A percentile compares a stretch with the other conserved stretches of the same genome.
Evolutionary conservation across 1,139 yeast species (phyloP).

Genomic region (Protomyces gravidus): DNA sequence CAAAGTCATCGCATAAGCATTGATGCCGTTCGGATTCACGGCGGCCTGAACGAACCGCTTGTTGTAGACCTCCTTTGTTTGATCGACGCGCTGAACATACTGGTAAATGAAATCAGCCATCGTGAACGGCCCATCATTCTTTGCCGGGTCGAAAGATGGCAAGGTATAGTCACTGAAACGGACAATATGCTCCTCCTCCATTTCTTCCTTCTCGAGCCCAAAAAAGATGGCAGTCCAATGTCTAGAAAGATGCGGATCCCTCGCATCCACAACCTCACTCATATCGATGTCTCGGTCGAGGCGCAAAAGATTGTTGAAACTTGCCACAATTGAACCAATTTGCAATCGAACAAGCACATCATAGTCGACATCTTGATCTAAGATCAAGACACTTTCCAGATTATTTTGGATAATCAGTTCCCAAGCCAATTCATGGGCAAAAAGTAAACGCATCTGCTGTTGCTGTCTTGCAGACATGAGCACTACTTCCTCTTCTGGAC

Average conservation of each 20-base stretch:
- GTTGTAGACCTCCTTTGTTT: background rate
- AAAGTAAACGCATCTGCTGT: background rate
- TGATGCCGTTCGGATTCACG: background rate
- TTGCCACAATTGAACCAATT: background rate
- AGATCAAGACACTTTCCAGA: background rate
- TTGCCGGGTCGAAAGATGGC: background rate
- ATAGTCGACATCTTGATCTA: background rate
- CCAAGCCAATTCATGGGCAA: background rate
- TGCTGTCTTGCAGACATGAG: background rate
- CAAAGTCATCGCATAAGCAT: background rate
- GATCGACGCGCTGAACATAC: background rate
- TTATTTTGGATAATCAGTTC: background rate
- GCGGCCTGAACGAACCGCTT: background rate
- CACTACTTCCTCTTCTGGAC: background rate
- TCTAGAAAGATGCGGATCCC: background rate
- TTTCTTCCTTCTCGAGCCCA: background rate
- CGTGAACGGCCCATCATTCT: background rate
- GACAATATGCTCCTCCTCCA: background rate
- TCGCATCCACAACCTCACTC: background rate
- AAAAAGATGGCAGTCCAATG: background rate
- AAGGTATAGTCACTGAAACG: background rate
- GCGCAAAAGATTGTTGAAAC: background rate
- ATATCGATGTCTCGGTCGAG: background rate
- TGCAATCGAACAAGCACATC: background rate
- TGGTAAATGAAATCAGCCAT: background rate